A percentile compares a stretch with the other conserved stretches of the same genome.
Conservation (phyloP, 768 basidiomycete genomes). For the Pleurotus giganteus region DNA sequence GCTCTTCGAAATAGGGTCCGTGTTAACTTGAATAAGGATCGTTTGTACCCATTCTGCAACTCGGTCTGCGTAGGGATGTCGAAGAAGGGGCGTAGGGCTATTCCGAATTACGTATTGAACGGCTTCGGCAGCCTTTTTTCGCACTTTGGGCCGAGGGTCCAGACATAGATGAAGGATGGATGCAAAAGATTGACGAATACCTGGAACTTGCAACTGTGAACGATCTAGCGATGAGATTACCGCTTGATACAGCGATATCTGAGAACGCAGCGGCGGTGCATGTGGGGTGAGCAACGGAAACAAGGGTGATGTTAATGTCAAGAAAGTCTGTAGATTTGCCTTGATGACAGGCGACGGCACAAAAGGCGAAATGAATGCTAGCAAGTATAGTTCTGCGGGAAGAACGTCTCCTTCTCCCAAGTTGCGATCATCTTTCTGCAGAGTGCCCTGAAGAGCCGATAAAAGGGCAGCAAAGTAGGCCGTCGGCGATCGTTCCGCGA, state of each 20-base stretch:
- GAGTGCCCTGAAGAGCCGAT: conserved; percentile 77
- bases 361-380: conserved; percentile 74
- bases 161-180: conserved; percentile 79
- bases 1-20: conserved; percentile 57
- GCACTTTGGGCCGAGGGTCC: conserved; percentile 92
- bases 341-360: conserved; percentile 81
- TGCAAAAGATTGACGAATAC: conserved; percentile 80
- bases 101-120: conserved; percentile 72
- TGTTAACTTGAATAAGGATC: conserved; percentile 62
- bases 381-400: conserved; percentile 81
- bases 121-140: conserved; percentile 85
- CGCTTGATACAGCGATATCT: conserved; percentile 71
- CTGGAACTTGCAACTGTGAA: conserved; percentile 62
- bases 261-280: conserved; percentile 83
- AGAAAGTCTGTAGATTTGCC: conserved; percentile 65
- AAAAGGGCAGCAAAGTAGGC: conserved; percentile 95
- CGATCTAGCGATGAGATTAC: conserved; percentile 71
- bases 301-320: conserved; percentile 75
- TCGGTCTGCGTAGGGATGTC: conserved; percentile 84
- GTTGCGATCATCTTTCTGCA: conserved; percentile 54
- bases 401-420: conserved; percentile 70
- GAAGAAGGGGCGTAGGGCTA: conserved; percentile 72
- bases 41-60: conserved; percentile 78
- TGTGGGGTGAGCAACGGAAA: conserved; percentile 64
- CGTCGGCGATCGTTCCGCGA: conserved; percentile 67